A percentile compares a stretch with the other conserved stretches of the same genome.
phyloP scores from a whole-genome alignment of 108 stramenopile genomes.

The Stephanodiscus minutulus region DNA sequence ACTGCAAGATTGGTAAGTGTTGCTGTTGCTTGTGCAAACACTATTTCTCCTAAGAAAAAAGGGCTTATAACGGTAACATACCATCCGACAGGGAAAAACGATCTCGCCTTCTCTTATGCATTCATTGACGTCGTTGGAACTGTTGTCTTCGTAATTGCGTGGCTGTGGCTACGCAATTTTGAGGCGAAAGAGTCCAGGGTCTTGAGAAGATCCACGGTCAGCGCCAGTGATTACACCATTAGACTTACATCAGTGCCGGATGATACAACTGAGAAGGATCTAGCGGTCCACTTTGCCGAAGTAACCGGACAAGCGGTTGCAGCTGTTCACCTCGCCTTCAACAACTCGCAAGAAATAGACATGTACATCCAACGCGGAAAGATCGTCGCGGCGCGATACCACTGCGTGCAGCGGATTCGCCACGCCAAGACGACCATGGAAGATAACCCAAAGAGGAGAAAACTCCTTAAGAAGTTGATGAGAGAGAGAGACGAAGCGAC shows the following conservation, averaged over 20 bases:
- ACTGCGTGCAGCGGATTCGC: slow-evolving; percentile 51
- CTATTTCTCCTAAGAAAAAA: not conserved
- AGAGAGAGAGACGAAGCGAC: slow-evolving; percentile 44
- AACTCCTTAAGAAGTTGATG: slow-evolving; percentile 33
- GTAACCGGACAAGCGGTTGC: slow-evolving; percentile 53
- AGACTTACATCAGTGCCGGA: slow-evolving; percentile 45
- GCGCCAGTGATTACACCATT: slow-evolving; percentile 63
- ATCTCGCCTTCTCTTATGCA: slow-evolving; percentile 48
- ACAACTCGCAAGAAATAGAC: slow-evolving; percentile 58
- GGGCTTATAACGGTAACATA: not conserved
- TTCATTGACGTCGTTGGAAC: slow-evolving; percentile 51
- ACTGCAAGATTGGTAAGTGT: slow-evolving; percentile 49
- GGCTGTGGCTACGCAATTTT: slow-evolving; percentile 62
- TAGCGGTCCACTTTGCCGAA: slow-evolving; percentile 55
- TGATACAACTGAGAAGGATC: slow-evolving; percentile 58
- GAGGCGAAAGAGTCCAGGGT: slow-evolving; percentile 52
- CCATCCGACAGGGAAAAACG: slow-evolving; percentile 30
- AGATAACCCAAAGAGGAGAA: slow-evolving; percentile 24
- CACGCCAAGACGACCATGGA: slow-evolving; percentile 48
- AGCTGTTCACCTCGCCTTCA: slow-evolving; percentile 63
- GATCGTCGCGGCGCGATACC: slow-evolving; percentile 53
- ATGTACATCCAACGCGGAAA: slow-evolving; percentile 57
- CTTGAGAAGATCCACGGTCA: slow-evolving; percentile 52
- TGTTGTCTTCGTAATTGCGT: slow-evolving; percentile 54
- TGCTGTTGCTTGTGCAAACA: not conserved